Conservation (phyloP, 2,329 filamentous ascomycete genomes). For the Microdochium trichocladiopsis region DNA sequence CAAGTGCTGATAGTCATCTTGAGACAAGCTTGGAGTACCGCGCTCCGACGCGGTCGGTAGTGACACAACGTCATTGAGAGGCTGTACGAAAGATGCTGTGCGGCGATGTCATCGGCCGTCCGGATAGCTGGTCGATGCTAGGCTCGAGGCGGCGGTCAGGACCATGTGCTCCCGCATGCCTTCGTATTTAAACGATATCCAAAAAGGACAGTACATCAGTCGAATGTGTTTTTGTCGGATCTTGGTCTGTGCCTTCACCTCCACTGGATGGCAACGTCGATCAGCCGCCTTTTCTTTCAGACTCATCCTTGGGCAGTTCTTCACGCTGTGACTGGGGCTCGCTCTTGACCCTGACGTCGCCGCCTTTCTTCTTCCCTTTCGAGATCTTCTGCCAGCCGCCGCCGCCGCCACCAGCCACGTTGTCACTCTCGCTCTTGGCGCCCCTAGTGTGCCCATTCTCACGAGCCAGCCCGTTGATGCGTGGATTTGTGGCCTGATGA, state of each 20-base stretch:
- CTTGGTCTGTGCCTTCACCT: neutral
- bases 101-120: too few species aligned
- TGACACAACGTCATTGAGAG: too few species aligned
- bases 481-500: conserved; percentile 18
- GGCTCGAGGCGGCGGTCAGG: too few species aligned
- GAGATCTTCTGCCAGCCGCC: conserved; percentile 52
- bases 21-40: too few species aligned
- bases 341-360: conserved; percentile 37
- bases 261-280: neutral
- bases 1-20: too few species aligned
- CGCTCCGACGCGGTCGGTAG: too few species aligned
- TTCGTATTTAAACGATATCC: neutral
- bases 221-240: neutral
- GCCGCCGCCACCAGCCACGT: conserved; percentile 26
- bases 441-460: conserved; percentile 47
- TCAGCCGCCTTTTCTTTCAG: conserved; percentile 58
- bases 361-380: conserved; percentile 44
- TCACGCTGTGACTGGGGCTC: conserved; percentile 39
- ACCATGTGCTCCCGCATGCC: too few species aligned
- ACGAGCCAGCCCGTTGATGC: conserved; percentile 30
- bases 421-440: conserved; percentile 46
- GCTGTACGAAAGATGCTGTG: too few species aligned
- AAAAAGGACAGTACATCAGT: neutral
- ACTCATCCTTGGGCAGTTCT: conserved; percentile 48
- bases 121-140: too few species aligned